Evolutionary conservation across 352 stramenopile species (phyloP).

Genomic region (Peronospora belbahrii): DNA sequence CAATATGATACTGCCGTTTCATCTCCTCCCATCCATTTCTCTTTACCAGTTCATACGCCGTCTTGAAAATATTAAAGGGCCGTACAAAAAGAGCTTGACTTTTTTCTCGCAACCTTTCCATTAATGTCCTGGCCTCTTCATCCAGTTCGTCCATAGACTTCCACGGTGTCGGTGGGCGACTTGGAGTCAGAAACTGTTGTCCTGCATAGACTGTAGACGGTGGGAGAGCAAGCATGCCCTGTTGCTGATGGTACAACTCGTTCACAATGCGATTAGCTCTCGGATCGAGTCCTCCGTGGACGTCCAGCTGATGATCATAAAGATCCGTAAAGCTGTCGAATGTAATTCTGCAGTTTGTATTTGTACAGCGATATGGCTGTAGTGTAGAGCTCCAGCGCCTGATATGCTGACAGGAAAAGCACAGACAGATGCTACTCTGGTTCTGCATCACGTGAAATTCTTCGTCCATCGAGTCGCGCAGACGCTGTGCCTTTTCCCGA

Average conservation of each 20-base stretch:
- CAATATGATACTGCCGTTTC: slow-evolving; percentile 40
- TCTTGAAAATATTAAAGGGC: slow-evolving; percentile 27
- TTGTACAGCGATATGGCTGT: slow-evolving; percentile 12
- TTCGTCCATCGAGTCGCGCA: slow-evolving; percentile 21
- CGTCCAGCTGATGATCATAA: slow-evolving; percentile 50
- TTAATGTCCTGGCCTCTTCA: slow-evolving; percentile 29
- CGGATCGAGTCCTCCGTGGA: slow-evolving; percentile 38
- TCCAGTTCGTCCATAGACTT: slow-evolving; percentile 35
- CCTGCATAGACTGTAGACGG: slow-evolving; percentile 50
- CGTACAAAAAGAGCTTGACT: slow-evolving; percentile 2
- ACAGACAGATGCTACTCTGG: slow-evolving; percentile 1
- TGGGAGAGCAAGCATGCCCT: slow-evolving; percentile 21
- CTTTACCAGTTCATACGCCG: slow-evolving; percentile 36
- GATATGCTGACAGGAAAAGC: slow-evolving; percentile 10
- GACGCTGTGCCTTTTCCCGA: not conserved
- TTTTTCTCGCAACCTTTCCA: slow-evolving; percentile 13
- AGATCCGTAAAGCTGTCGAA: slow-evolving; percentile 37
- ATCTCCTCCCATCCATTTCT: slow-evolving; percentile 33
- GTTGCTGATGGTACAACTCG: slow-evolving; percentile 32
- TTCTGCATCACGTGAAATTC: slow-evolving; percentile 20
- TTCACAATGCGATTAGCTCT: slow-evolving; percentile 28
- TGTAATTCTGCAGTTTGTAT: slow-evolving; percentile 13
- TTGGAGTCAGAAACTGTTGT: slow-evolving; percentile 32
- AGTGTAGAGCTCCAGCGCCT: slow-evolving; percentile 8
- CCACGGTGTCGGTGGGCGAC: slow-evolving; percentile 33